Evolutionary conservation across 805 yeast genomes (phyloP), one percentile per base, ranked within the genome.

Genomic region (Ogataea dorogensis): DNA sequence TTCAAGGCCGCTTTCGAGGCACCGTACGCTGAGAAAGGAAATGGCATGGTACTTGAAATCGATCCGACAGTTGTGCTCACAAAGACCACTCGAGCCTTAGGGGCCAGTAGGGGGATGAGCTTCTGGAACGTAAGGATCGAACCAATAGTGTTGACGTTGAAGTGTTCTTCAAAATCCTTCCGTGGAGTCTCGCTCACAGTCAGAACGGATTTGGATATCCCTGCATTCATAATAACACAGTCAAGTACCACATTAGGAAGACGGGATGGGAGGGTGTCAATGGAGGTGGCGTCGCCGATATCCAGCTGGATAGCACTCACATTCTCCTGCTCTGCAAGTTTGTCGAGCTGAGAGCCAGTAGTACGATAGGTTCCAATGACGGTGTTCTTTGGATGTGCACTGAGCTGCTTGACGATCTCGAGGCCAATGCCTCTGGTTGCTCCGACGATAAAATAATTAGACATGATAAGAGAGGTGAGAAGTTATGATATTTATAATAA

Each of bases 371-470:
- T 13, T 1, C 57, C 59, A 25, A 59, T 42, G 11, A 62, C 57
- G 5, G 27, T 14, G 32, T 47, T 52, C 8, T 44, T 29, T 19
- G 53, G 31, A 7, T 47, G 37, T 6, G 38, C 33, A 20, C 56
- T 46, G 16, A 65, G 42, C 23, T 49, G 47, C 27, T 57, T 52
- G 3, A 51, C 59, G 5, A 67, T 44, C 1, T 51, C 55, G n/a
- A 54, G 53, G 5, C 74, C 74, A 32, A 69, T 61, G 5, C 73
- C 73, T 37, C 68, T 54, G 17, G 68, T 64, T 16, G 68, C 68
- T 9, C 75, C 74, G 2, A 70, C 59, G n/a, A 68, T 44, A 4
- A 68, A 47, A 46, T 64, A 64, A 23, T 23, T 28, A 10, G 31
- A 14, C 19, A 26, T 26, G 23, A 5, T 5, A 21, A 21, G n/a